Evolutionary conservation across 2,329 filamentous ascomycete genomes (phyloP).

Genomic region (Aspergillus pseudoterreus): DNA sequence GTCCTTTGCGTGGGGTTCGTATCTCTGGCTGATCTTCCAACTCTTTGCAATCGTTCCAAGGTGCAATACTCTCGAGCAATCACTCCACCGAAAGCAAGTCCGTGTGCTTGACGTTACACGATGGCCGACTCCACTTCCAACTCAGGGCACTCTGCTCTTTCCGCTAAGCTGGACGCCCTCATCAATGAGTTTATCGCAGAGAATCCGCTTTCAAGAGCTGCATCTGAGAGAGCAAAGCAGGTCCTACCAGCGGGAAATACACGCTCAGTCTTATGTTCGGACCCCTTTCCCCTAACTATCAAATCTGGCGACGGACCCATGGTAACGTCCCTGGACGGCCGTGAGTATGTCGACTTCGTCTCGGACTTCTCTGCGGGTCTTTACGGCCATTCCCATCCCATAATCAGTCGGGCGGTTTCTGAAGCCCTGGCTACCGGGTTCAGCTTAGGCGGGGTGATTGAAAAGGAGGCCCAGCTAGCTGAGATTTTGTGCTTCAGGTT

Average conservation of each 20-base stretch:
- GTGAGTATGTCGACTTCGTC: constrained; percentile 56
- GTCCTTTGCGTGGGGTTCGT: too few species aligned
- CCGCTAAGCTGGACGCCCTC: background rate
- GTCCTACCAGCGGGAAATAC: background rate
- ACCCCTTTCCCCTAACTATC: constrained; percentile 33
- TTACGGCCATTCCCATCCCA: constrained; percentile 61
- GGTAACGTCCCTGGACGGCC: constrained; percentile 30
- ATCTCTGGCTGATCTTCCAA: too few species aligned
- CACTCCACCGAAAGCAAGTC: background rate
- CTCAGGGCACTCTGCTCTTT: background rate
- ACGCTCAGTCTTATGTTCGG: constrained; percentile 21
- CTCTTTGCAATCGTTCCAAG: too few species aligned
- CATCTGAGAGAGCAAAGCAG: background rate
- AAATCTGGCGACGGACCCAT: constrained; percentile 21
- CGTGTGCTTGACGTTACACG: background rate
- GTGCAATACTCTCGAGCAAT: background rate
- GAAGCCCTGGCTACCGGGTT: constrained; percentile 48
- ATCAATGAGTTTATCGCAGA: background rate
- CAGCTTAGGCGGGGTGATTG: constrained; percentile 53
- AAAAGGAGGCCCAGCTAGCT: constrained; percentile 53
- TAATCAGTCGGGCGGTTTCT: constrained; percentile 49
- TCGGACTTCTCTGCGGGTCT: constrained; percentile 63
- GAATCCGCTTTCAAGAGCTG: background rate
- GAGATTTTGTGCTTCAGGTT: constrained; percentile 53
- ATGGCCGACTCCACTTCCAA: background rate